These are phyloP conservation scores for Solanum appendiculatum DNA, from an alignment of 257 asterid species.

Conservation along the genomic window DNA sequence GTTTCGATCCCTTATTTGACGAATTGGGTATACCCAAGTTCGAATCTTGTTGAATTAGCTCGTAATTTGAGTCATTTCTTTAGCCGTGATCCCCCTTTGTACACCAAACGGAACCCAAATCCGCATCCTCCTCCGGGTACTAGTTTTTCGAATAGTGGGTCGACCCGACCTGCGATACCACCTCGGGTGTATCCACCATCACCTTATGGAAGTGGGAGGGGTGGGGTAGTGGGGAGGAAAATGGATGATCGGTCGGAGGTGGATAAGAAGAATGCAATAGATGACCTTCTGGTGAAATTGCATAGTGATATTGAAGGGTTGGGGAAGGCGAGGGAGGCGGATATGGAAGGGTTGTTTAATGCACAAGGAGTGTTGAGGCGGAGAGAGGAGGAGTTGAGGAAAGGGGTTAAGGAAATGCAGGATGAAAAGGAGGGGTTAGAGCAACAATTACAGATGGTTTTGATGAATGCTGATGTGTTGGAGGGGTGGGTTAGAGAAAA, in stretches of 20 bases:
- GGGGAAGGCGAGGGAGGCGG: constrained; percentile 57
- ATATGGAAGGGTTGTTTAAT: constrained; percentile 64
- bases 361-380: constrained; percentile 51
- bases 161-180: constrained; percentile 57
- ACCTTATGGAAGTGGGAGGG: constrained; percentile 37
- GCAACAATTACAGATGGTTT: constrained; percentile 77
- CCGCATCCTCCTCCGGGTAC: neutral
- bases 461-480: constrained; percentile 64
- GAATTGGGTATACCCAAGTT: constrained; percentile 78
- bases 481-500: constrained; percentile 81
- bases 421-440: constrained; percentile 87
- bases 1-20: constrained; percentile 68
- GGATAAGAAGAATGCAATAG: constrained; percentile 47
- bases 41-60: constrained; percentile 64
- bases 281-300: constrained; percentile 47
- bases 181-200: constrained; percentile 62
- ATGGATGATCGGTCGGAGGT: constrained; percentile 37
- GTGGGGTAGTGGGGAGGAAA: neutral
- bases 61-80: constrained; percentile 48
- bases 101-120: constrained; percentile 34
- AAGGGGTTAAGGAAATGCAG: constrained; percentile 71
- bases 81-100: constrained; percentile 83
- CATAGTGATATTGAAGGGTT: constrained; percentile 50
- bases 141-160: constrained; percentile 13
- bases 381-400: constrained; percentile 46